These are phyloP conservation scores for Microbotryum scabiosae DNA, from an alignment of 1,284 basidiomycete species.

Conservation along the genomic window DNA sequence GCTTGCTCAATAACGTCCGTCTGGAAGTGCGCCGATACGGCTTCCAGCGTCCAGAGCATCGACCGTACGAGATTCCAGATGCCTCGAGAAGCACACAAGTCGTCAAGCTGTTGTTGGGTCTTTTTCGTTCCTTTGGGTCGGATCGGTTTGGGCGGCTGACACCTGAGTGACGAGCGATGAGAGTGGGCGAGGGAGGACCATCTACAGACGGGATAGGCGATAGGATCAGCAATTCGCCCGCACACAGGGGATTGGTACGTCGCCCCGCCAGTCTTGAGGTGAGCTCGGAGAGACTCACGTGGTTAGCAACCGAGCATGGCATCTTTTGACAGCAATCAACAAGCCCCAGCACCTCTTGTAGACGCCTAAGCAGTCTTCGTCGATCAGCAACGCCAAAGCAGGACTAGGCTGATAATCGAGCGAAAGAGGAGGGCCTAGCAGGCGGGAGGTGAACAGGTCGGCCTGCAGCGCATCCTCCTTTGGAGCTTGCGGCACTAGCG, in stretches of 20 bases:
- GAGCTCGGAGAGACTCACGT: too few relatives aligned
- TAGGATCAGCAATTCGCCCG: not conserved
- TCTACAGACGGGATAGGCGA: not conserved
- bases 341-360: not conserved
- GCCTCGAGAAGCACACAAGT: not conserved
- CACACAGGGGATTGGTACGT: too few relatives aligned
- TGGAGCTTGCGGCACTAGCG: too few relatives aligned
- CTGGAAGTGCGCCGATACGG: not conserved
- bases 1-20: not conserved
- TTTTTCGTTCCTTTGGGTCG: not conserved
- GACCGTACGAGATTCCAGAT: not conserved
- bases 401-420: not conserved
- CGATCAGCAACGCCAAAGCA: not conserved
- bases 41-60: not conserved
- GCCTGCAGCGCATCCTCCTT: too few relatives aligned
- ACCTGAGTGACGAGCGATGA: not conserved
- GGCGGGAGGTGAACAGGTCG: not conserved
- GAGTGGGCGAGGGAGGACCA: constrained; percentile 1
- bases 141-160: not conserved
- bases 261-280: too few relatives aligned
- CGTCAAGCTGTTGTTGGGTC: not conserved
- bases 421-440: not conserved
- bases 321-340: not conserved
- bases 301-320: too few relatives aligned
- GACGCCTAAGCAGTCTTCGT: not conserved